Conservation (phyloP, 352 stramenopile genomes). For the Globisporangium apiculatum region DNA sequence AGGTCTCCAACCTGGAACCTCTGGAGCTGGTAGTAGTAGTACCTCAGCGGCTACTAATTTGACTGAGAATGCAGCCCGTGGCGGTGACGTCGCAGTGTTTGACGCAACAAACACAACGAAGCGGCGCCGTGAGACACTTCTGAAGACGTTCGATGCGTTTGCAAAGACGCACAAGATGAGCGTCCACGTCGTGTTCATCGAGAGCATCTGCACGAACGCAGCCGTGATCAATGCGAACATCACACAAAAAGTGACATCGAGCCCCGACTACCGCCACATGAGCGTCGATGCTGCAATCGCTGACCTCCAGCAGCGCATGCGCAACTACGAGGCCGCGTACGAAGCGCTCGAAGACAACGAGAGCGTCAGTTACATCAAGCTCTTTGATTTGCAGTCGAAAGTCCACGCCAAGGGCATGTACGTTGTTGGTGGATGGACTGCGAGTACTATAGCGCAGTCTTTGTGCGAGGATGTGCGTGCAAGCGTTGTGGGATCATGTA, state of each 20-base stretch:
- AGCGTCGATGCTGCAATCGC: constrained; percentile 57
- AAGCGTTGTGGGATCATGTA: not conserved
- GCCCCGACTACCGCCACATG: constrained; percentile 80
- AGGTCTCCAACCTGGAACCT: constrained; percentile 7
- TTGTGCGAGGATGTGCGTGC: not conserved
- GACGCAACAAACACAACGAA: constrained; percentile 90
- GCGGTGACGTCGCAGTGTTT: constrained; percentile 85
- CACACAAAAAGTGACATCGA: constrained; percentile 63
- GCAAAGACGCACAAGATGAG: constrained; percentile 53
- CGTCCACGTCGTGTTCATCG: constrained; percentile 89
- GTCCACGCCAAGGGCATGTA: constrained; percentile 83
- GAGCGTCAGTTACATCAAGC: constrained; percentile 87
- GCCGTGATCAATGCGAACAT: constrained; percentile 85
- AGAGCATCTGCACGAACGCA: constrained; percentile 91
- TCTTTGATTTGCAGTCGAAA: constrained; percentile 86
- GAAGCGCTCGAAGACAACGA: constrained; percentile 82
- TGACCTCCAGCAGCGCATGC: constrained; percentile 77
- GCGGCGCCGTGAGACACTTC: constrained; percentile 33
- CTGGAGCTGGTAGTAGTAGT: too few species aligned
- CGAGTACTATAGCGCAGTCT: not conserved
- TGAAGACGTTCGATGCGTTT: constrained; percentile 58
- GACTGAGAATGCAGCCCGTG: constrained; percentile 9
- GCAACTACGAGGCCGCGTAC: constrained; percentile 86
- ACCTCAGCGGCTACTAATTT: too few species aligned
- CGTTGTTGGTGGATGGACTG: constrained; percentile 4